Base-by-base conservation (phyloP, 2,329 filamentous ascomycete genomes). In the Aspergillus vadensis region DNA sequence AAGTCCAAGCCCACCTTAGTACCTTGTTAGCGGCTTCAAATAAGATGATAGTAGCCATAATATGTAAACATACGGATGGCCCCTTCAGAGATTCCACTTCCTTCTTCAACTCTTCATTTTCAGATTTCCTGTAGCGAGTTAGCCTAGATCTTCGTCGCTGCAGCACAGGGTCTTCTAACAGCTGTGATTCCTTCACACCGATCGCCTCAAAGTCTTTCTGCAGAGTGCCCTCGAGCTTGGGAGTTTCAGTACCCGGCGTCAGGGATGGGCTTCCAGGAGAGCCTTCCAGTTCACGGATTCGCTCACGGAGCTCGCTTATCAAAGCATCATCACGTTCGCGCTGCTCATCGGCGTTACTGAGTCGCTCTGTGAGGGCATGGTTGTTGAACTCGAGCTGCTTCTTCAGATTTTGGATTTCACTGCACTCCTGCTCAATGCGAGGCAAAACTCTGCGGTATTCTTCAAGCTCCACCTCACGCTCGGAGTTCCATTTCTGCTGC, bases 381-480 rank as follows among this genome's bases (percentile, higher is more conserved):
- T 81, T 81, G 64, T 82, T 79, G 61, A 80, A 79, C 61, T 81
- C 79, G 9, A 82, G 70, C 60, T 80, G 74, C 58, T 80, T 81
- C 67, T 81, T 81, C 61, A 81, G 70, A 48, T 78, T 77, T 60
- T 80, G 79, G 41, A 81, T 75, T 60, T 82, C 80, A 61, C 76
- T 77, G 58, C 77, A 75, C 58, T 82, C 79, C 65, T 80, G 79
- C 60, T 82, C 80, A 59, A 81, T 80, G 49, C 74, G 77, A 6
- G 80, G 77, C 50, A 82, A 65, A 19, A 81, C 72, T 51, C 77
- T 76, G 62, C 77, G 74, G 61, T 80, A 81, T 63, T 79, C 76
- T 52, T 79, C 75, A 48, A 79, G 67, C 59, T 79, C 76, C 36
- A 77, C 72, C 57, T 77, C 74, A 19, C 75, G 76, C 60, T 78